A percentile compares a stretch with the other conserved stretches of the same genome.
phyloP scores from a whole-genome alignment of 768 basidiomycete species.

The Boletus rex-veris region DNA sequence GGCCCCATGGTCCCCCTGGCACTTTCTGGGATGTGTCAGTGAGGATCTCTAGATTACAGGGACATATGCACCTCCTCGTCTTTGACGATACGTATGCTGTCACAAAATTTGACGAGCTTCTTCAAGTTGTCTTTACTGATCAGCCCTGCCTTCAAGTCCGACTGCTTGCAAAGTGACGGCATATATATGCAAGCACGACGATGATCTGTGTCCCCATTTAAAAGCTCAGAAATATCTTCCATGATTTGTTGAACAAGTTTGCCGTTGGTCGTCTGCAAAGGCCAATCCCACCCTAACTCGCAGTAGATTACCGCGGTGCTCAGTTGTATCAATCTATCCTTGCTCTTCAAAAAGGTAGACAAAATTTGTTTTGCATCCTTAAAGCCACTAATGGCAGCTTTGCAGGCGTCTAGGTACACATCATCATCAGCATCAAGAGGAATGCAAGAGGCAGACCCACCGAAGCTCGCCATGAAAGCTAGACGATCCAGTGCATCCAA shows the following conservation, averaged over 20 bases:
- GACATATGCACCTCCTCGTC: conserved; percentile 15
- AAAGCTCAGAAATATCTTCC: conserved; percentile 13
- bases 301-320: conserved; percentile 26
- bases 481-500: conserved; percentile 26
- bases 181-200: conserved; percentile 27
- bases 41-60: neutral
- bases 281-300: conserved; percentile 24
- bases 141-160: conserved; percentile 10
- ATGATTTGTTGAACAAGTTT: conserved; percentile 4
- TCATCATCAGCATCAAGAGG: neutral
- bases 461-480: conserved; percentile 30
- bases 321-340: conserved; percentile 18
- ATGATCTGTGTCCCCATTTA: conserved; percentile 4
- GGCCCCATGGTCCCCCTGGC: conserved; percentile 9
- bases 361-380: conserved; percentile 6
- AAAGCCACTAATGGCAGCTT: neutral
- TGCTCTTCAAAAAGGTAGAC: conserved; percentile 12
- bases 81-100: conserved; percentile 3
- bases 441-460: conserved; percentile 7
- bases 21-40: neutral
- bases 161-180: conserved; percentile 27
- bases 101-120: conserved; percentile 18
- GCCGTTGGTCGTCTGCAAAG: neutral
- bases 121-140: conserved; percentile 18
- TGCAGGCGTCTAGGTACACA: conserved; percentile 13